These are phyloP conservation scores for Suhomyces coccinellae DNA, from an alignment of 1,139 yeast species.

Conservation along the genomic window DNA sequence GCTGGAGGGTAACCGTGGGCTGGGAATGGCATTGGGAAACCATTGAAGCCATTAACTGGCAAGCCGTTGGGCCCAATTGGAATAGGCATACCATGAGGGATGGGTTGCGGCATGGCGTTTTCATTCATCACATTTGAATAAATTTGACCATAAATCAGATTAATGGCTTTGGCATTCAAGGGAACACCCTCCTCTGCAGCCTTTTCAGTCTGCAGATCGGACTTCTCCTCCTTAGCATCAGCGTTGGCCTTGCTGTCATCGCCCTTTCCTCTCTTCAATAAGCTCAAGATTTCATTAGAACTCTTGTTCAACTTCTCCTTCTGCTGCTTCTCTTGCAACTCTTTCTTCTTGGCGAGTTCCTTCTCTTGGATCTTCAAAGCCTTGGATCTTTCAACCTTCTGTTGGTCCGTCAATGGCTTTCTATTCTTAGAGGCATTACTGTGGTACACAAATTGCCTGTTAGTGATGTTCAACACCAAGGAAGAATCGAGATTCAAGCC, in stretches of 20 bases:
- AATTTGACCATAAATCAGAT: conserved; percentile 51
- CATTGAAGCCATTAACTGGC: conserved; percentile 2
- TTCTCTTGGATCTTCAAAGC: conserved; percentile 23
- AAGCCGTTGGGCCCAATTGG: conserved; percentile 7
- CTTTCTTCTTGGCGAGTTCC: conserved; percentile 24
- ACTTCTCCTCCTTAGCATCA: conserved; percentile 14
- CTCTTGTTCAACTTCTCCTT: conserved; percentile 16
- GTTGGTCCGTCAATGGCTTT: conserved; percentile 32
- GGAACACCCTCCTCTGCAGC: conserved; percentile 29
- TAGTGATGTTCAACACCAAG: conserved; percentile 72
- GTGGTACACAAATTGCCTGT: conserved; percentile 74
- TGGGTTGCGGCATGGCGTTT: conserved; percentile 21
- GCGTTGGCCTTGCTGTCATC: conserved; percentile 17
- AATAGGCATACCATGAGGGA: conserved; percentile 10
- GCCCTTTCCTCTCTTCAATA: conserved; percentile 29
- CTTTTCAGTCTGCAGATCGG: conserved; percentile 22
- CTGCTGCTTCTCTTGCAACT: conserved; percentile 12
- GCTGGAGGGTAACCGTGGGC: conserved; percentile 6
- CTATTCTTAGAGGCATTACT: conserved; percentile 60
- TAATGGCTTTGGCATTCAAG: conserved; percentile 41
- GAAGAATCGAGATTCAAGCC: conserved; percentile 85
- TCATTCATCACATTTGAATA: conserved; percentile 46
- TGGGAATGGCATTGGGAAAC: conserved; percentile 10
- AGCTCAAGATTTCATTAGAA: conserved; percentile 26
- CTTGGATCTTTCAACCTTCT: conserved; percentile 22